Conservation (phyloP, 2,329 filamentous ascomycete genomes). For the Ophiostoma sp. region DNA sequence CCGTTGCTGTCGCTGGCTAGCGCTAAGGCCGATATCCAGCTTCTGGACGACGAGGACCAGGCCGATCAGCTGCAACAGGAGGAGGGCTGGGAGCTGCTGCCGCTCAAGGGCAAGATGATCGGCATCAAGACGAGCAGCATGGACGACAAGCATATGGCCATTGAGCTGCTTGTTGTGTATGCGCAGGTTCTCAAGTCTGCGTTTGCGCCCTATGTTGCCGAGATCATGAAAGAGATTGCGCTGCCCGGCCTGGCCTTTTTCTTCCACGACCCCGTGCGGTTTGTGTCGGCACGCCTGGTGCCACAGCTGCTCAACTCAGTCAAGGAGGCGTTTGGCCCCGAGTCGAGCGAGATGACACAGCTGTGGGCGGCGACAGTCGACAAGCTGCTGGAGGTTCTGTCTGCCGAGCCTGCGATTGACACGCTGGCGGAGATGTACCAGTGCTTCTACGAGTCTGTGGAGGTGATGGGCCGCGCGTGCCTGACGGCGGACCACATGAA, state of each 20-base stretch:
- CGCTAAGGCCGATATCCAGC: conserved; percentile 94
- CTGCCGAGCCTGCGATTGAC: conserved; percentile 90
- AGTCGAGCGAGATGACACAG: conserved; percentile 70
- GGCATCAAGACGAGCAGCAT: conserved; percentile 95
- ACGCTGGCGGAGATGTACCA: conserved; percentile 98
- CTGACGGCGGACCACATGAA: conserved; percentile 74
- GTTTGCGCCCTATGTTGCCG: conserved; percentile 85
- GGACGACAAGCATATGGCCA: conserved; percentile 99
- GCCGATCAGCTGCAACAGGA: conserved; percentile 89
- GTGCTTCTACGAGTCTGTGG: conserved; percentile 97
- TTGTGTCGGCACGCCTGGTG: conserved; percentile 89
- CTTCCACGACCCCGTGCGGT: conserved; percentile 96
- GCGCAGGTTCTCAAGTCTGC: conserved; percentile 89
- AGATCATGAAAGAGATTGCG: conserved; percentile 95
- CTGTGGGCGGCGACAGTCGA: conserved; percentile 83
- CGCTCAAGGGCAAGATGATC: conserved; percentile 95
- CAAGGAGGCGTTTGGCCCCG: conserved; percentile 81
- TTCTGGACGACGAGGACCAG: conserved; percentile 91
- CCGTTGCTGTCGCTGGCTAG: conserved; percentile 85
- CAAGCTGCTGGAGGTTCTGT: conserved; percentile 88
- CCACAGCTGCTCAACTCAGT: conserved; percentile 89
- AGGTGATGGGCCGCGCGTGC: conserved; percentile 83
- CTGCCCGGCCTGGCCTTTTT: conserved; percentile 93
- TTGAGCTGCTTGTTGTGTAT: conserved; percentile 95
- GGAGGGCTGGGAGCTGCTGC: conserved; percentile 95